Conservation (phyloP, 805 yeast species). For the Yamadazyma tumulicola region DNA sequence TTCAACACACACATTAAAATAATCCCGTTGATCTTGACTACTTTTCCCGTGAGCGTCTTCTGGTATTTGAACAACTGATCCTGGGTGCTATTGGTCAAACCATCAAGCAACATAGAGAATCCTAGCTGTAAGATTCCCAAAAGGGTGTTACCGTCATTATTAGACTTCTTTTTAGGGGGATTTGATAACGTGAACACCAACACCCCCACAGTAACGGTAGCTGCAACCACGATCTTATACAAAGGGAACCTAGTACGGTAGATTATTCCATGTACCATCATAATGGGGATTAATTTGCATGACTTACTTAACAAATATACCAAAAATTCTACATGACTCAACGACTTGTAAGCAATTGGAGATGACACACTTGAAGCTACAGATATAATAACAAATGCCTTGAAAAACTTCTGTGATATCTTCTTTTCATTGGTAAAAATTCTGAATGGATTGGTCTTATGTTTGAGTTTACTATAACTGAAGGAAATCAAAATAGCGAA, state of each 20-base stretch:
- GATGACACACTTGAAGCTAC: conserved; percentile 75
- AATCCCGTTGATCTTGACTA: conserved; percentile 54
- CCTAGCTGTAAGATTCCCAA: conserved; percentile 61
- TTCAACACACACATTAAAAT: conserved; percentile 77
- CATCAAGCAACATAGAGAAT: conserved; percentile 75
- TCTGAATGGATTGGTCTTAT: conserved; percentile 21
- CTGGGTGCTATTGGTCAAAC: conserved; percentile 90
- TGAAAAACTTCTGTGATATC: conserved; percentile 17
- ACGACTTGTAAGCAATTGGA: conserved; percentile 76
- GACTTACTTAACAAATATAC: conserved; percentile 85
- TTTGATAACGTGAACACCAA: conserved; percentile 60
- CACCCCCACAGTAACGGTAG: conserved; percentile 80
- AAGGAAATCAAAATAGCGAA: conserved; percentile 71
- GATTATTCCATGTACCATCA: conserved; percentile 70
- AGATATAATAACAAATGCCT: conserved; percentile 52
- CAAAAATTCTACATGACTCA: conserved; percentile 81
- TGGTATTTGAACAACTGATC: conserved; percentile 68
- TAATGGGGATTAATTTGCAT: conserved; percentile 92
- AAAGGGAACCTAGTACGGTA: conserved; percentile 70
- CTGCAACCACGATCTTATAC: conserved; percentile 76
- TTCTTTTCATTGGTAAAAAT: conserved; percentile 30
- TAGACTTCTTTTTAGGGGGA: conserved; percentile 18
- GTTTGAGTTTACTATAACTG: conserved; percentile 45
- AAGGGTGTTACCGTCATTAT: conserved; percentile 40
- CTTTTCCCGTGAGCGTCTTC: conserved; percentile 4